Base-by-base conservation (phyloP, 2,329 filamentous ascomycete species). In the Curvularia sp. region DNA sequence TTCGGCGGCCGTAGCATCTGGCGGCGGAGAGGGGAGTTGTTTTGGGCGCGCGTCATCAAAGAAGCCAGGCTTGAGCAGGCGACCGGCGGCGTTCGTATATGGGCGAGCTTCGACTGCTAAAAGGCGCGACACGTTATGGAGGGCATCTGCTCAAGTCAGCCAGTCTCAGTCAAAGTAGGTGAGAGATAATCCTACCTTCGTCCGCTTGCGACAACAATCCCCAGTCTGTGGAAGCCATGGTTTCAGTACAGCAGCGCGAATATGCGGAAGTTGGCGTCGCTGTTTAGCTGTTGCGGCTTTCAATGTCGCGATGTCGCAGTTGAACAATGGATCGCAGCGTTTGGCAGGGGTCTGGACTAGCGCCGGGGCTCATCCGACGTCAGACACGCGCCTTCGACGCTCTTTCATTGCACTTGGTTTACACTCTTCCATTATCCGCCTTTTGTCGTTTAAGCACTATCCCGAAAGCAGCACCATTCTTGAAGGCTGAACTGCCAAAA, bases 21-120 rank as follows among this genome's bases (percentile, higher is more conserved):
- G 88, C 2, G 89, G 89, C 48, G 89, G 89, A 2, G 89, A 90
- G 18, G 85, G 84, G 5, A 86, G 82, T 35, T 85, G 82, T 35
- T 86, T 83, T 43, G 81, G 83, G 46, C 82, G 82, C 53, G 78
- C 79, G 58, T 83, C 80, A 18, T 90, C 82, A 30, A 92, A 83
- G 20, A 89, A 86, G 53, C 87, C 86, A 15, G 90, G 85, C 22
- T 86, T 84, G 5, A 91, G 83, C 8, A 98, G 86, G 31, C 91
- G 89, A 78, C 93, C 93, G 22, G 91, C 91, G 59, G 97, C 88
- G 60, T 93, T 89, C 76, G 92, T 92, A 81, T 96, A 97, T 0
- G 93, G 92, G 58, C 93, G 93, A 74, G 96, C 92, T 81, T 98
- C 94, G 61, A 97, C 89, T 63, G 91, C 91, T 38, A 97, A 85